phyloP scores from a whole-genome alignment of 345 rosid species.

The Sonneratia caseolaris region DNA sequence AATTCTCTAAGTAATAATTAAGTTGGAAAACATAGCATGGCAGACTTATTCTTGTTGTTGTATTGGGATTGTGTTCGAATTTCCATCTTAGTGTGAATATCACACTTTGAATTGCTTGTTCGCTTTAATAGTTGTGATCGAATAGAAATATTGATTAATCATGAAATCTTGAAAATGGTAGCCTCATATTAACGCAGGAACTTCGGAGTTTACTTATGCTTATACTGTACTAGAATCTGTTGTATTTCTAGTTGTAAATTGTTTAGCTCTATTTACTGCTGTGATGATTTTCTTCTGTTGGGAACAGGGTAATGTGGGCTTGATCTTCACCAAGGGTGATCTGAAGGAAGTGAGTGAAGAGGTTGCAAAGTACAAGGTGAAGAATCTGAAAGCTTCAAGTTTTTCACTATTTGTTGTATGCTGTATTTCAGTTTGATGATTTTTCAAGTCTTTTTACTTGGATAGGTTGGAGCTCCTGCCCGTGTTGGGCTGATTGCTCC shows the following conservation, averaged over 20 bases:
- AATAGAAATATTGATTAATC: background rate
- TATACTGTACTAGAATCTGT: background rate
- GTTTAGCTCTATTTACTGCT: background rate
- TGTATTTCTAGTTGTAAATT: background rate
- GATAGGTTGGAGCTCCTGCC: slow-evolving; percentile 87
- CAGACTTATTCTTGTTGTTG: too few relatives aligned
- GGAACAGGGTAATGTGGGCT: slow-evolving; percentile 77
- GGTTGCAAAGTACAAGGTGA: slow-evolving; percentile 77
- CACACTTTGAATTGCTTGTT: too few relatives aligned
- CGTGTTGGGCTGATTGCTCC: slow-evolving; percentile 97
- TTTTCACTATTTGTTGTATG: too few relatives aligned
- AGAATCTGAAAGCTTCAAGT: too few relatives aligned
- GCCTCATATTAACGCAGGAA: background rate
- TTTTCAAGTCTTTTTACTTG: too few relatives aligned
- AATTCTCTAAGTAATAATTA: background rate
- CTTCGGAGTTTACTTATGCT: background rate
- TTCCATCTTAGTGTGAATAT: too few relatives aligned
- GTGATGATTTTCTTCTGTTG: background rate
- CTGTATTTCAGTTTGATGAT: too few relatives aligned
- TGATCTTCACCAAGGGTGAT: slow-evolving; percentile 95
- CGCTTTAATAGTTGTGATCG: too few relatives aligned
- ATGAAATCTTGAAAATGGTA: background rate
- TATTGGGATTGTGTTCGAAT: too few relatives aligned
- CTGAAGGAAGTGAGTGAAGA: slow-evolving; percentile 96
- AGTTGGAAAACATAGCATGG: background rate